Conservation (phyloP, 768 basidiomycete genomes). For the Kwoniella sp. region DNA sequence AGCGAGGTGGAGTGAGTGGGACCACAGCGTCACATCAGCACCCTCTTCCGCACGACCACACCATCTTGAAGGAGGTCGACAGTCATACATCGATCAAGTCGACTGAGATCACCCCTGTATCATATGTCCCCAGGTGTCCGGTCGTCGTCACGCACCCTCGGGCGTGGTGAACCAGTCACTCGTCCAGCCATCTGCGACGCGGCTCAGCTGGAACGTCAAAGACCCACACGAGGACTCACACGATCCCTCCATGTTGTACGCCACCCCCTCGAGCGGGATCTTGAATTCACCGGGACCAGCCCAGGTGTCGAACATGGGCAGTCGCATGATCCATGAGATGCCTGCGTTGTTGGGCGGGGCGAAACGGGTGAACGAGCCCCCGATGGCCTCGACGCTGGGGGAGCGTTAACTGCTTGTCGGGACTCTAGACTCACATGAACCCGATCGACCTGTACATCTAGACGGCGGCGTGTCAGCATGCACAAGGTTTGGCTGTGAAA, state of each 20-base stretch:
- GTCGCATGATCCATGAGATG: conserved; percentile 4
- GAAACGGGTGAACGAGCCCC: conserved; percentile 5
- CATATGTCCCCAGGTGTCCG: too few relatives aligned
- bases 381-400: conserved; percentile 1
- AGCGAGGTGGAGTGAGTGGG: too few relatives aligned
- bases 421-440: conserved; percentile 1
- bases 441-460: conserved; percentile 10
- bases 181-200: not conserved
- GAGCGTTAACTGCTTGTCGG: not conserved
- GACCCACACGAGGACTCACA: not conserved
- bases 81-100: too few relatives aligned
- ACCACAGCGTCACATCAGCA: too few relatives aligned
- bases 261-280: not conserved
- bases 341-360: conserved; percentile 9
- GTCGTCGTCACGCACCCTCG: too few relatives aligned
- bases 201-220: not conserved
- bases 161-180: conserved; percentile 3
- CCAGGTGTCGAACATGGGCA: not conserved
- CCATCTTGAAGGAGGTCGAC: too few relatives aligned
- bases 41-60: too few relatives aligned
- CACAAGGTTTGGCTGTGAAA: not conserved
- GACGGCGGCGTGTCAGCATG: not conserved
- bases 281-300: not conserved
- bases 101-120: too few relatives aligned
- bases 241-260: not conserved